A percentile compares a stretch with the other conserved stretches of the same genome.
Conservation (phyloP, 2,329 filamentous ascomycete species). For the Aspergillus fijiensis region DNA sequence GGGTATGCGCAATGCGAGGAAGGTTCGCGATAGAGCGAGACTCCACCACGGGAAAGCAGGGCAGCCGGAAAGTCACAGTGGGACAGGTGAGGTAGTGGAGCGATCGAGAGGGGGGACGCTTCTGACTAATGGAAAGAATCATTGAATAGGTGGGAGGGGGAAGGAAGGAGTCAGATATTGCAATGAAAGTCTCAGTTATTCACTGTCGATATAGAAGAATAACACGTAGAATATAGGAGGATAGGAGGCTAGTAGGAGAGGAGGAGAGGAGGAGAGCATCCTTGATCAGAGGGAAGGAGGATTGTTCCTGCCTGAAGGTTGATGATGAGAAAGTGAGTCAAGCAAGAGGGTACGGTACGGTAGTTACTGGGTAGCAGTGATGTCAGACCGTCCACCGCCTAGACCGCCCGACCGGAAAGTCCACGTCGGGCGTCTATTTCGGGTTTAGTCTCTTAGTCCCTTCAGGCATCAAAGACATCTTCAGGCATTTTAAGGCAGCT, state of each 20-base stretch:
- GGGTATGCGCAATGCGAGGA: not conserved
- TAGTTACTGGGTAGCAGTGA: not conserved
- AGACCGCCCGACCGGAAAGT: conserved; percentile 9
- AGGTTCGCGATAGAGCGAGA: not conserved
- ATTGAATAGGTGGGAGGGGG: no score
- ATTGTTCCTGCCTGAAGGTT: not conserved
- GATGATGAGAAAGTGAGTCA: not conserved
- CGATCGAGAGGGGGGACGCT: not conserved
- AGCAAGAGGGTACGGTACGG: no score
- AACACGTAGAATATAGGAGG: not conserved
- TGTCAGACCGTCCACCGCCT: conserved; percentile 8
- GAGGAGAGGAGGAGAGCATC: not conserved
- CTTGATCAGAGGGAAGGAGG: not conserved
- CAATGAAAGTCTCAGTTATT: no score
- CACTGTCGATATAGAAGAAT: not conserved
- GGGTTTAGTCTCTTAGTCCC: not conserved
- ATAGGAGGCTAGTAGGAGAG: not conserved
- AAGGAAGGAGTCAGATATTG: no score
- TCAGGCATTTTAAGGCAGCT: conserved; percentile 14
- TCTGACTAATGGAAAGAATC: not conserved
- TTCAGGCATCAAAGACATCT: conserved; percentile 1
- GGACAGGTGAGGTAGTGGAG: not conserved
- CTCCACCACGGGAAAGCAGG: not conserved
- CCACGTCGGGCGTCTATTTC: conserved; percentile 1
- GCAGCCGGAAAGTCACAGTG: not conserved